Evolutionary conservation across 768 basidiomycete genomes (phyloP).

Genomic region (Agrocybe praecox): DNA sequence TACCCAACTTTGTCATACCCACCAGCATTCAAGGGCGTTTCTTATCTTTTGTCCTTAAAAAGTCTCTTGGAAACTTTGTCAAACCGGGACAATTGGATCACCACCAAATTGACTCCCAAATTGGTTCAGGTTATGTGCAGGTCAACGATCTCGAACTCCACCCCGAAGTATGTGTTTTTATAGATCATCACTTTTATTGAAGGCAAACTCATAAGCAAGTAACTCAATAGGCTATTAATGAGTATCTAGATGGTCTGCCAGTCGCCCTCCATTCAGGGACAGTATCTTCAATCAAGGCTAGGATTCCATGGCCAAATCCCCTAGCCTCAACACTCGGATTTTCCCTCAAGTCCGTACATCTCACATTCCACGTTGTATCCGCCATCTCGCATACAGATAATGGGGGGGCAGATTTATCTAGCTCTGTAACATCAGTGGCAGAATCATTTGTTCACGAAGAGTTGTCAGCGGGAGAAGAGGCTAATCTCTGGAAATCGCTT

Average conservation of each 20-base stretch:
- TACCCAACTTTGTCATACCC: conserved; percentile 66
- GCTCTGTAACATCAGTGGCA: conserved; percentile 83
- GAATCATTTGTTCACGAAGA: conserved; percentile 88
- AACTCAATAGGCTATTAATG: conserved; percentile 72
- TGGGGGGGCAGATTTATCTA: conserved; percentile 52
- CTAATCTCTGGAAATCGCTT: conserved; percentile 69
- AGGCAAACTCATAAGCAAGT: conserved; percentile 1
- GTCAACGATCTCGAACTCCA: conserved; percentile 84
- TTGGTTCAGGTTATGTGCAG: conserved; percentile 89
- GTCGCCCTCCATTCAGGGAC: conserved; percentile 70
- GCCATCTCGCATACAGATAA: conserved; percentile 20
- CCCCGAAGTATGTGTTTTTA: conserved; percentile 55
- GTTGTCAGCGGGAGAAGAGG: conserved; percentile 71
- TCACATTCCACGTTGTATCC: conserved; percentile 58
- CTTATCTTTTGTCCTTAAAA: conserved; percentile 86
- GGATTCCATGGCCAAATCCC: conserved; percentile 86
- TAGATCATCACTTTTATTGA: conserved; percentile 6
- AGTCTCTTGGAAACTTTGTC: conserved; percentile 81
- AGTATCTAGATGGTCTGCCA: conserved; percentile 64
- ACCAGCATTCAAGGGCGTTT: conserved; percentile 84
- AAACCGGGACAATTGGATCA: conserved; percentile 89
- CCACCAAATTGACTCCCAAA: conserved; percentile 87
- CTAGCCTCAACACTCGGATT: conserved; percentile 73
- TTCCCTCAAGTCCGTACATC: conserved; percentile 66
- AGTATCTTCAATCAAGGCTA: conserved; percentile 73